phyloP scores from a whole-genome alignment of 331 rosid genomes.

The Rosa hybrid region DNA sequence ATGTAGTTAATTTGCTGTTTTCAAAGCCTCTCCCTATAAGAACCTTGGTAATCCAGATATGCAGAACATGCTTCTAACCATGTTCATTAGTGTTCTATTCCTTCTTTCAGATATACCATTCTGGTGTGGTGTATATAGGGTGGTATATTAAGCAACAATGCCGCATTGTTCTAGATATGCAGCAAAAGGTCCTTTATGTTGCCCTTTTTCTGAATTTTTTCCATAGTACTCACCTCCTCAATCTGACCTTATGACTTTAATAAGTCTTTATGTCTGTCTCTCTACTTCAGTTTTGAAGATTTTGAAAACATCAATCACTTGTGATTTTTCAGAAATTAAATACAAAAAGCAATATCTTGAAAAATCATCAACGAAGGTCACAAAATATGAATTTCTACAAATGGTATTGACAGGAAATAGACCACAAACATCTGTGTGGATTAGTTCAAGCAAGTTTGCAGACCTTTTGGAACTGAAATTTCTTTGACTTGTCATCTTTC shows the following conservation, averaged over 20 bases:
- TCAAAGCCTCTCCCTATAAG: too few relatives aligned
- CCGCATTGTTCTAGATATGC: neutral
- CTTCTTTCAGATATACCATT: neutral
- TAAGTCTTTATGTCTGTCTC: neutral
- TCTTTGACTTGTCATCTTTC: neutral
- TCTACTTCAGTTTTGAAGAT: neutral
- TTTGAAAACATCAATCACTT: neutral
- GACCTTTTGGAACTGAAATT: neutral
- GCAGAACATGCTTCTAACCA: too few relatives aligned
- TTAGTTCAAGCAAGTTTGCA: neutral
- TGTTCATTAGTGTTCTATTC: neutral
- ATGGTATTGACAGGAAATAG: neutral
- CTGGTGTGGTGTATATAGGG: neutral
- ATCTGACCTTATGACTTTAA: neutral
- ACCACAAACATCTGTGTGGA: neutral
- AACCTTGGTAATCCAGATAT: too few relatives aligned
- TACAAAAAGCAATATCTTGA: neutral
- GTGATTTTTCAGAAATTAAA: neutral
- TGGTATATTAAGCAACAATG: neutral
- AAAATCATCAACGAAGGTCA: neutral
- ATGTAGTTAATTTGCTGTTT: too few relatives aligned
- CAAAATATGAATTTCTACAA: neutral
- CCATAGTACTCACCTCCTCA: neutral
- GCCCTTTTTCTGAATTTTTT: neutral
- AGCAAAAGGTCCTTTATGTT: neutral